Percentiles rank a stretch among this genome's conserved stretches.
Conservation (phyloP, 2,329 filamentous ascomycete species). For the Colletotrichum kahawae region DNA sequence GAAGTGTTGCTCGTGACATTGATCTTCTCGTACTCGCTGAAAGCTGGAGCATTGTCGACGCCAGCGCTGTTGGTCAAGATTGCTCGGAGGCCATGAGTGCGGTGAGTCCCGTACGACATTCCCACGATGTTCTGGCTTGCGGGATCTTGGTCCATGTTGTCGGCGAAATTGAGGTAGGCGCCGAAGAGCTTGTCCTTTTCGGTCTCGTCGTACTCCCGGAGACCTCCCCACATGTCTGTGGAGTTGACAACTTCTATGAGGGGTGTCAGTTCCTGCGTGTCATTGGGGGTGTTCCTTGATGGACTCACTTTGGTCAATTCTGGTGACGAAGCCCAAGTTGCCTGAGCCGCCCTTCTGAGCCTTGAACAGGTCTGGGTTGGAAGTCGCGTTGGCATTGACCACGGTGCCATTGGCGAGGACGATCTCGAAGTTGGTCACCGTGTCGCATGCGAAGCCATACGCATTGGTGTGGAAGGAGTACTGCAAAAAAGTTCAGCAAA, state of each 20-base stretch:
- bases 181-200: constrained; percentile 29
- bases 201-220: constrained; percentile 27
- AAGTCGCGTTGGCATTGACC: constrained; percentile 40
- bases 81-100: constrained; percentile 18
- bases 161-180: constrained; percentile 31
- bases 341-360: constrained; percentile 52
- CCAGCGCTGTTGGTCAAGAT: constrained; percentile 33
- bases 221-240: constrained; percentile 33
- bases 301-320: constrained; percentile 24
- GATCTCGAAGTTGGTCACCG: constrained; percentile 44
- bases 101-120: constrained; percentile 24
- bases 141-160: constrained; percentile 29
- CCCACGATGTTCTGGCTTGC: constrained; percentile 34
- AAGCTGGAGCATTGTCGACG: constrained; percentile 25
- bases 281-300: accelerated
- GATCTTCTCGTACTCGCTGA: constrained; percentile 26
- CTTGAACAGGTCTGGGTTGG: constrained; percentile 46
- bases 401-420: constrained; percentile 46
- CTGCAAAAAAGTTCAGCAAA: no score
- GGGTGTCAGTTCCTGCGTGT: background rate
- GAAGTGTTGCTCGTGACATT: constrained; percentile 26
- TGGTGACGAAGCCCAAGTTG: constrained; percentile 48
- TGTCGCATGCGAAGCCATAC: constrained; percentile 47
- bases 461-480: constrained; percentile 34
- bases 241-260: background rate